phyloP scores from a whole-genome alignment of 257 asterid genomes.

The Osmanthus fragrans region DNA sequence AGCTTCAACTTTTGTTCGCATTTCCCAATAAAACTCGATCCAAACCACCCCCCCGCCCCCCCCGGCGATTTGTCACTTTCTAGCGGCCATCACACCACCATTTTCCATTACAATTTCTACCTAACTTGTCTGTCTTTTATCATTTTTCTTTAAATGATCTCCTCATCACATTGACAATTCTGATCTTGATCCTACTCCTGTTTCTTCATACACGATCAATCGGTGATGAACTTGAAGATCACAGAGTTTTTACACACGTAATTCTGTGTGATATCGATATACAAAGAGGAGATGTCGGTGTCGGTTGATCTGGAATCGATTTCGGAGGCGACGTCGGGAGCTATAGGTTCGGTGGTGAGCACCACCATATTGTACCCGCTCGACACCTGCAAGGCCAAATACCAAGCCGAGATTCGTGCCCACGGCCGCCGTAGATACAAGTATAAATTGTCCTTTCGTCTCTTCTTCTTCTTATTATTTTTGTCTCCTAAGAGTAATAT shows the following conservation, averaged over 20 bases:
- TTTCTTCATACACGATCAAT: background rate
- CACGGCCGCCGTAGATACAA: constrained; percentile 73
- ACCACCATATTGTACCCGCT: constrained; percentile 87
- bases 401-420: constrained; percentile 83
- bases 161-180: background rate
- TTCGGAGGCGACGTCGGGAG: constrained; percentile 91
- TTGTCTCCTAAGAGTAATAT: background rate
- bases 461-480: too few species aligned
- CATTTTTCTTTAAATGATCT: background rate
- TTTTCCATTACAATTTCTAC: background rate
- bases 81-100: background rate
- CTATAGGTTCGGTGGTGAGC: constrained; percentile 85
- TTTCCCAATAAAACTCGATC: too few species aligned
- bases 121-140: background rate
- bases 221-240: background rate
- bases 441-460: constrained; percentile 26
- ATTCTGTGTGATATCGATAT: background rate
- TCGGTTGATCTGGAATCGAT: constrained; percentile 58
- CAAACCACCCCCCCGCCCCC: too few species aligned
- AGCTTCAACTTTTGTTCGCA: too few species aligned
- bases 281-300: background rate
- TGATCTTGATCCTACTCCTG: background rate
- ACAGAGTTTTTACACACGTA: background rate
- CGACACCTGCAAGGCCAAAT: constrained; percentile 90
- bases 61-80: background rate